phyloP scores from a whole-genome alignment of 148 eudicot species.

The Vaccinium vitisidaea region DNA sequence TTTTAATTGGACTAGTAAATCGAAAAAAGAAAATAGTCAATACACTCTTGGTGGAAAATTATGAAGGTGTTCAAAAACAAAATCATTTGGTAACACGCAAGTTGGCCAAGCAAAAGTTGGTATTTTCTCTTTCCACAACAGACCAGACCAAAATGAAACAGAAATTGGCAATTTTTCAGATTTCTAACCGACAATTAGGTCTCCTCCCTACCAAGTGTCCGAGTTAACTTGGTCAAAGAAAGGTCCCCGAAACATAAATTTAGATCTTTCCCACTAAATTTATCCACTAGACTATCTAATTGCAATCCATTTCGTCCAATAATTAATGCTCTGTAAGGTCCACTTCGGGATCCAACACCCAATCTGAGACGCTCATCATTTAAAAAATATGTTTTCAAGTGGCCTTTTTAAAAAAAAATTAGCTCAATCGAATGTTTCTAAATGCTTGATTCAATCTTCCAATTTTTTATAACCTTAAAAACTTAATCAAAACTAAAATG shows the following conservation, averaged over 20 bases:
- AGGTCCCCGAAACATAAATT: not conserved
- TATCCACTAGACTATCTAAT: too few species aligned
- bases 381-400: too few species aligned
- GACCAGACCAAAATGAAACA: not conserved
- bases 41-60: not conserved
- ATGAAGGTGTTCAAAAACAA: not conserved
- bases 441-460: too few species aligned
- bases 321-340: too few species aligned
- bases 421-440: too few species aligned
- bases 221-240: not conserved
- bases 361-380: too few species aligned
- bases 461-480: too few species aligned
- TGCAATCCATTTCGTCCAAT: too few species aligned
- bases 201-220: not conserved
- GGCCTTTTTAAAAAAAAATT: too few species aligned
- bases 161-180: not conserved
- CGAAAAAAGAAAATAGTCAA: not conserved
- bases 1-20: not conserved
- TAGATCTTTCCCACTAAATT: too few species aligned
- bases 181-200: slow-evolving; percentile 7
- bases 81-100: not conserved
- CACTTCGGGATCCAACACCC: too few species aligned
- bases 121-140: not conserved
- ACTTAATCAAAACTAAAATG: too few species aligned
- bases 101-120: not conserved